Evolutionary conservation across 1,139 yeast genomes (phyloP).

Genomic region (Pichia sp.): DNA sequence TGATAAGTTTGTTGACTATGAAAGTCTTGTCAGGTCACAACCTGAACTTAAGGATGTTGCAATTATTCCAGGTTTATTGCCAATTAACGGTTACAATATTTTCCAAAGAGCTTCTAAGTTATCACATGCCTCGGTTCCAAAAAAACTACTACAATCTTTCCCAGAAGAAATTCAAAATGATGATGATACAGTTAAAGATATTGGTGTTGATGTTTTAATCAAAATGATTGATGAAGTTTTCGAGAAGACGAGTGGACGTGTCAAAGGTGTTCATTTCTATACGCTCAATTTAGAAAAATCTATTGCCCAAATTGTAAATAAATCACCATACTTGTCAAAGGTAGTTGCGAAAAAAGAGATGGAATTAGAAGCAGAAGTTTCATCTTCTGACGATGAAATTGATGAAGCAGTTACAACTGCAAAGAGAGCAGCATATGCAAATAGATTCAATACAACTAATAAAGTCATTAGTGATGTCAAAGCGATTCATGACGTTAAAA

Average conservation of each 20-base stretch:
- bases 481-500: conserved; percentile 13
- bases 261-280: conserved; percentile 85
- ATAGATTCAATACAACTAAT: conserved; percentile 39
- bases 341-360: conserved; percentile 29
- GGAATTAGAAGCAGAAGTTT: conserved; percentile 24
- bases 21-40: conserved; percentile 29
- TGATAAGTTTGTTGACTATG: conserved; percentile 49
- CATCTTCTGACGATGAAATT: conserved; percentile 31
- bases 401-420: conserved; percentile 27
- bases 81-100: conserved; percentile 83
- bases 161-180: conserved; percentile 58
- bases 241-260: conserved; percentile 44
- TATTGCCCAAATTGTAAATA: conserved; percentile 73
- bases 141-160: conserved; percentile 41
- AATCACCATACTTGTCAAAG: conserved; percentile 43
- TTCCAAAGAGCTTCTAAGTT: conserved; percentile 85
- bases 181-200: conserved; percentile 77
- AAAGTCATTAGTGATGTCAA: conserved; percentile 35
- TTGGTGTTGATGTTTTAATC: conserved; percentile 71
- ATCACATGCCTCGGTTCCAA: conserved; percentile 85
- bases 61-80: conserved; percentile 90
- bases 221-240: conserved; percentile 57
- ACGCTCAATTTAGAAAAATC: conserved; percentile 94
- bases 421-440: conserved; percentile 28
- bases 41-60: conserved; percentile 38